phyloP scores from a whole-genome alignment of 257 asterid genomes.

The Fraxinus cuspidata region DNA sequence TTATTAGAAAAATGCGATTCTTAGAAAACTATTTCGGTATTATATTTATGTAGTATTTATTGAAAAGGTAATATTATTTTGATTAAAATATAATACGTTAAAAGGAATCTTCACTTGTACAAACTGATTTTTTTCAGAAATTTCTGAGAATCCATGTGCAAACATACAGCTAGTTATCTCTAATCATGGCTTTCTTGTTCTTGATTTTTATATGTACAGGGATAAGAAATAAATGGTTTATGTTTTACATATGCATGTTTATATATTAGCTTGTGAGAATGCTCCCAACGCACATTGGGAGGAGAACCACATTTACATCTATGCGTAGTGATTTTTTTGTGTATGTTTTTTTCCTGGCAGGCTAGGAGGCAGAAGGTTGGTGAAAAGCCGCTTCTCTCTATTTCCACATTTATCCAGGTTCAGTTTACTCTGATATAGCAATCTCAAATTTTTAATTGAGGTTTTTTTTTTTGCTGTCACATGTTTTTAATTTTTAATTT shows the following conservation, averaged over 20 bases:
- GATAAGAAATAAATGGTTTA: neutral
- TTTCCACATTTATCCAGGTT: constrained; percentile 84
- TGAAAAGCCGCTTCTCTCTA: constrained; percentile 83
- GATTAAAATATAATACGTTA: neutral
- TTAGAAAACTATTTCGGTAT: neutral
- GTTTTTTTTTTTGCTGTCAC: constrained; percentile 21
- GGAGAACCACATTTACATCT: constrained; percentile 13
- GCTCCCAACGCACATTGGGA: neutral
- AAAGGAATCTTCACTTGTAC: neutral
- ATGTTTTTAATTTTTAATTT: constrained; percentile 1
- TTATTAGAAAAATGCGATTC: neutral
- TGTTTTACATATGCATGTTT: neutral
- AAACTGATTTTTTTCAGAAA: neutral
- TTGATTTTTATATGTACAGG: neutral
- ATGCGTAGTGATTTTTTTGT: constrained; percentile 19
- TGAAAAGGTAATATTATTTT: neutral
- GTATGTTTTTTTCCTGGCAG: constrained; percentile 45
- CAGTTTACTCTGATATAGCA: constrained; percentile 22
- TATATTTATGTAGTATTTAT: neutral
- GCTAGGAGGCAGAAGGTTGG: constrained; percentile 84
- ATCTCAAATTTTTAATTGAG: constrained; percentile 7
- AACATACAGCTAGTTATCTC: neutral
- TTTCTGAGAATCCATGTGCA: neutral
- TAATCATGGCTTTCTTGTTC: neutral
- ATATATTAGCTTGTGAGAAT: neutral